Base-by-base conservation (phyloP, 2,329 filamentous ascomycete genomes). In the Botryotinia globosa region DNA sequence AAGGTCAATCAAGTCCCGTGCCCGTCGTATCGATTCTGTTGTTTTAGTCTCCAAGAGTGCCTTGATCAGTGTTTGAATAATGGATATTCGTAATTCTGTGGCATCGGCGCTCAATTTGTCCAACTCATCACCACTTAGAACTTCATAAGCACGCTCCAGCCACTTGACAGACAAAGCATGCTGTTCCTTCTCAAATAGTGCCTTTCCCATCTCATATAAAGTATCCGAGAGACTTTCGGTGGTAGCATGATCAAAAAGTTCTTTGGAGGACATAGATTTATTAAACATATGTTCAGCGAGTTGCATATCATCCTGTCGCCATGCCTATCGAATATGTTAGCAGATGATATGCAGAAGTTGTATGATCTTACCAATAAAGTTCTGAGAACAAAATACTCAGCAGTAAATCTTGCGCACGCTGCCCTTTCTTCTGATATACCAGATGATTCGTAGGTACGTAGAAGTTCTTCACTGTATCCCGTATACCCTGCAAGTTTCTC, bases 241-340 rank as follows among this genome's bases (percentile, higher is more conserved):
- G 1, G 85, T 85, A 3, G 81, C 74, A 0, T 85, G 81, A 61
- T 90, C 85, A 3, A 88, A 79, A 71, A 69, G 77, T 34, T 77
- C 78, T 54, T 77, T 80, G 16, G 82, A 80, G n/a, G 74, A 82
- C 77, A 83, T 82, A 2, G 88, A 82, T 77, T 92, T 92, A 51
- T 81, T 82, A 80, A 91, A 94, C 85, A 96, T 89, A 80, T 93
- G 89, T 71, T 97, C 93, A 42, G 93, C 92, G 65, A 94, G 87
- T 73, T 95, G 92, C 22, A 92, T 84, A 58, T 91, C 88, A 58
- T 88, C 85, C 78, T 94, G 90, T 77, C 90, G 89, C 90, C 91
- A 97, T 44, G 90, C 87, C 93, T 95, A 67, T 22, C 39, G 37
- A n/a, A 20, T 64, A 44, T 37, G 25, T 67, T 42, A 74, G 65